phyloP scores from a whole-genome alignment of 2,329 filamentous ascomycete species.

The Aspergillus neoniger region DNA sequence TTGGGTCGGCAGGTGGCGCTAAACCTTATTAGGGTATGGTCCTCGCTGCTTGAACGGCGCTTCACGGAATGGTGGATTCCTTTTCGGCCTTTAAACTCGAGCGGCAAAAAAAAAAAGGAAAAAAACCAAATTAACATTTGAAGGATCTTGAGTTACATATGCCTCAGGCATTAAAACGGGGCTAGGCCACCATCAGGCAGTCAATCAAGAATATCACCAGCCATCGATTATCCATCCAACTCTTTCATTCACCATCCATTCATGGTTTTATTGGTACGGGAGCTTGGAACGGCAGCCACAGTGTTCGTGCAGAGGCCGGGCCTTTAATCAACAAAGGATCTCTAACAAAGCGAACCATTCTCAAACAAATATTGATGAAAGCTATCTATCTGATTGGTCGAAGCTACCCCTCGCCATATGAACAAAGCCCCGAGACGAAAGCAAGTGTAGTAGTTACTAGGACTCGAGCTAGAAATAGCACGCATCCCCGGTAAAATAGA shows the following conservation, averaged over 20 bases:
- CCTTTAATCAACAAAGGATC: neutral
- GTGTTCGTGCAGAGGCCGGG: neutral
- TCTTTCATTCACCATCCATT: neutral
- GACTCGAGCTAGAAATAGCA: neutral
- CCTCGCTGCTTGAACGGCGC: conserved; percentile 16
- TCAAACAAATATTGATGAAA: neutral
- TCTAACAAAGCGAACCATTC: neutral
- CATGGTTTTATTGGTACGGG: neutral
- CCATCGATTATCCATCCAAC: neutral
- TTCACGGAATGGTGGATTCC: conserved; percentile 3
- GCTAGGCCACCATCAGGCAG: neutral
- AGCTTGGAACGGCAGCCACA: neutral
- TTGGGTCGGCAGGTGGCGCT: conserved; percentile 24
- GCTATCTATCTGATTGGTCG: neutral
- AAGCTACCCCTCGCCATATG: neutral
- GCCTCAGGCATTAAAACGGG: conserved; percentile 7
- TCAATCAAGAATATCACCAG: neutral
- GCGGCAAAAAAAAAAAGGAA: conserved; percentile 5
- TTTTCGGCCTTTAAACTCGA: conserved; percentile 1
- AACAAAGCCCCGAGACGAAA: neutral
- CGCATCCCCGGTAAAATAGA: neutral
- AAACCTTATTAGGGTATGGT: conserved; percentile 22
- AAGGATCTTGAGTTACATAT: neutral
- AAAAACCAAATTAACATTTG: neutral
- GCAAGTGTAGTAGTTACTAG: neutral